phyloP scores from a whole-genome alignment of 352 stramenopile genomes.

The Globisporangium middletonii region DNA sequence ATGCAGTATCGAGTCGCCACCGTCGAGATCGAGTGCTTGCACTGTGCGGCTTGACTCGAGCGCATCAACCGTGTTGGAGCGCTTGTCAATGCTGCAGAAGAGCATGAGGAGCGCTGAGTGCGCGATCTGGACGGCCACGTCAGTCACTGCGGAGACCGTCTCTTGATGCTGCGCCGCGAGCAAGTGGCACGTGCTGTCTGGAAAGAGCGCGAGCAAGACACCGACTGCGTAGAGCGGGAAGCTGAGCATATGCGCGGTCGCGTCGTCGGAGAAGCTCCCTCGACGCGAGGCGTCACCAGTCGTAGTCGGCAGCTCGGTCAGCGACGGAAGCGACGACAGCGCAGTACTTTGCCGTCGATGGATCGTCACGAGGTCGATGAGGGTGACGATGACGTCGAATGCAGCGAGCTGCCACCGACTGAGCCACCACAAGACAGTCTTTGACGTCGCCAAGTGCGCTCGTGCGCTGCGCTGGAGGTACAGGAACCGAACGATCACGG shows the following conservation, averaged over 20 bases:
- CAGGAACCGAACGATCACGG: conserved; percentile 32
- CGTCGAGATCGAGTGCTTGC: background rate
- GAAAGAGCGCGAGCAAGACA: conserved; percentile 24
- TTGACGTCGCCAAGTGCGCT: conserved; percentile 34
- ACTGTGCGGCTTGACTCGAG: no score
- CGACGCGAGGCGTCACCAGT: background rate
- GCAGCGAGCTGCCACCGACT: conserved; percentile 54
- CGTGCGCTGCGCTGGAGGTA: conserved; percentile 36
- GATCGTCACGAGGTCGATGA: conserved; percentile 7
- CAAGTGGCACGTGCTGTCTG: conserved; percentile 26
- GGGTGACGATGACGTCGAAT: conserved; percentile 27
- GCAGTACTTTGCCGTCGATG: background rate
- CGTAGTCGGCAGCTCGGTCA: background rate
- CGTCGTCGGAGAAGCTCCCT: background rate
- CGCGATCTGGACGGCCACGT: conserved; percentile 26
- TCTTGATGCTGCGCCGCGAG: background rate
- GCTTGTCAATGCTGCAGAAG: conserved; percentile 3
- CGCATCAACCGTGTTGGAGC: background rate
- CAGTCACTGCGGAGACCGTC: background rate
- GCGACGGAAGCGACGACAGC: background rate
- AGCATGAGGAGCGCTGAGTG: conserved; percentile 24
- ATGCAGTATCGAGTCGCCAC: conserved; percentile 13
- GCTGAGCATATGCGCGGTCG: conserved; percentile 1
- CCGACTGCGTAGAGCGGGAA: conserved; percentile 27
- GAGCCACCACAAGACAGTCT: conserved; percentile 58